These are phyloP conservation scores for Biscogniauxia marginata DNA, from an alignment of 2,329 filamentous ascomycete genomes.

Conservation along the genomic window DNA sequence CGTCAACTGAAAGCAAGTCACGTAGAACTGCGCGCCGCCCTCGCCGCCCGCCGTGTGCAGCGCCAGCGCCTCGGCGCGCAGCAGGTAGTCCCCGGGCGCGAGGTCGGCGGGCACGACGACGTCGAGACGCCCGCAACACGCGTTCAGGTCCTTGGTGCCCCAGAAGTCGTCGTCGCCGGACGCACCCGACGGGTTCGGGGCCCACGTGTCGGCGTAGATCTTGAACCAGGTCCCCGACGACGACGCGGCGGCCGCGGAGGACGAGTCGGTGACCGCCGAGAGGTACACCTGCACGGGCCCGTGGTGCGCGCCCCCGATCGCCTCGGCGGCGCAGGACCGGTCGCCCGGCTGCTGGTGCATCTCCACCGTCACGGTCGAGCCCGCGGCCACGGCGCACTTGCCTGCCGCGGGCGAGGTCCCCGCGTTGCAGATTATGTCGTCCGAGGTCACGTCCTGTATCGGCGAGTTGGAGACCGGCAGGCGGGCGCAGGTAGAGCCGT, in stretches of 20 bases:
- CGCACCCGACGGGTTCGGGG: conserved; percentile 29
- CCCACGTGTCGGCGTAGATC: conserved; percentile 43
- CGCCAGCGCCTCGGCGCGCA: conserved; percentile 45
- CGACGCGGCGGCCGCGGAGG: conserved; percentile 31
- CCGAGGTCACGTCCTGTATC: conserved; percentile 42
- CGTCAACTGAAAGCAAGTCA: conserved; percentile 32
- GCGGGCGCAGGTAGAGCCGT: conserved; percentile 46
- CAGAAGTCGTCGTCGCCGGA: conserved; percentile 45
- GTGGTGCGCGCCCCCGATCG: conserved; percentile 44
- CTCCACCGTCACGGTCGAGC: conserved; percentile 52
- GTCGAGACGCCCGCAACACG: conserved; percentile 40
- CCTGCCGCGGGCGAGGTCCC: conserved; percentile 34
- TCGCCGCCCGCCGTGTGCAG: conserved; percentile 37
- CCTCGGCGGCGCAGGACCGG: conserved; percentile 39
- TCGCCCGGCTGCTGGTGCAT: conserved; percentile 48
- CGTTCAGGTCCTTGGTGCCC: conserved; percentile 44
- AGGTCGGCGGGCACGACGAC: conserved; percentile 39
- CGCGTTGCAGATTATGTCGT: conserved; percentile 44
- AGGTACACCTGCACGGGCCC: conserved; percentile 44
- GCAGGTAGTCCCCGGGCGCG: conserved; percentile 43
- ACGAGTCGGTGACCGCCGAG: conserved; percentile 38
- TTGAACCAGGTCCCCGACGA: too few species aligned
- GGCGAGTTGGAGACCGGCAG: conserved; percentile 51
- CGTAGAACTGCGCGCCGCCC: conserved; percentile 32
- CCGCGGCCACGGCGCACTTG: conserved; percentile 48